phyloP scores from a whole-genome alignment of 257 asterid genomes.

The Solanum commersonii region DNA sequence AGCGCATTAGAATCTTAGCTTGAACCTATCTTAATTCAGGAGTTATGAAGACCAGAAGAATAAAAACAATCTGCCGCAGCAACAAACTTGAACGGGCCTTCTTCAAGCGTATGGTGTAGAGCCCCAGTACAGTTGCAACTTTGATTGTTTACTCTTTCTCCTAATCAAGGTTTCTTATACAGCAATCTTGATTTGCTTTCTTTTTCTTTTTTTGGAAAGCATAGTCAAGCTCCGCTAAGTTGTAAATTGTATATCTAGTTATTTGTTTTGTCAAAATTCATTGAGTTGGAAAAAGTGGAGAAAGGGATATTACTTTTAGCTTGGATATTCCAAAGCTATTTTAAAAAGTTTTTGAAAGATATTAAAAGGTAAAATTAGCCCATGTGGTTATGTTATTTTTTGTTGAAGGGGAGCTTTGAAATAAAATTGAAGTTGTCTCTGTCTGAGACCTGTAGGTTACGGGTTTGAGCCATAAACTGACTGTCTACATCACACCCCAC shows the following conservation, averaged over 20 bases:
- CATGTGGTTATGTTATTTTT: slow-evolving; percentile 35
- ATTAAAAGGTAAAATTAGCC: background rate
- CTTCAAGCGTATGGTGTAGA: slow-evolving; percentile 48
- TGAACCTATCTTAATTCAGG: slow-evolving; percentile 31
- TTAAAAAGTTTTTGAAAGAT: background rate
- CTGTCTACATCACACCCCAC: background rate
- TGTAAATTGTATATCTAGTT: slow-evolving; percentile 79
- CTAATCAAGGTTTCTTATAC: slow-evolving; percentile 16
- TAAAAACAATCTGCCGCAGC: slow-evolving; percentile 27
- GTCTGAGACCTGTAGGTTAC: background rate
- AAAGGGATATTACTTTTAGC: slow-evolving; percentile 12
- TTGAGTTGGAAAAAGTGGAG: slow-evolving; percentile 16
- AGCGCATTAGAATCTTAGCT: background rate
- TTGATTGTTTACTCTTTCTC: slow-evolving; percentile 12
- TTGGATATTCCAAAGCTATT: slow-evolving; percentile 12
- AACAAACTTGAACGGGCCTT: slow-evolving; percentile 37
- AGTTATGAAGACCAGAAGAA: slow-evolving; percentile 51
- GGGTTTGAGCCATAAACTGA: background rate
- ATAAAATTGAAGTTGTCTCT: background rate
- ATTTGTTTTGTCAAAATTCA: slow-evolving; percentile 36
- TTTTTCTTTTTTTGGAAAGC: background rate
- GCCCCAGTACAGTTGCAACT: slow-evolving; percentile 55
- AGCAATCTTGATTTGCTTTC: slow-evolving; percentile 11
- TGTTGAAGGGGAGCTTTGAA: background rate
- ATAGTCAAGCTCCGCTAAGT: background rate